Conservation (phyloP, 2,329 filamentous ascomycete genomes). For the Penicillium sp. region DNA sequence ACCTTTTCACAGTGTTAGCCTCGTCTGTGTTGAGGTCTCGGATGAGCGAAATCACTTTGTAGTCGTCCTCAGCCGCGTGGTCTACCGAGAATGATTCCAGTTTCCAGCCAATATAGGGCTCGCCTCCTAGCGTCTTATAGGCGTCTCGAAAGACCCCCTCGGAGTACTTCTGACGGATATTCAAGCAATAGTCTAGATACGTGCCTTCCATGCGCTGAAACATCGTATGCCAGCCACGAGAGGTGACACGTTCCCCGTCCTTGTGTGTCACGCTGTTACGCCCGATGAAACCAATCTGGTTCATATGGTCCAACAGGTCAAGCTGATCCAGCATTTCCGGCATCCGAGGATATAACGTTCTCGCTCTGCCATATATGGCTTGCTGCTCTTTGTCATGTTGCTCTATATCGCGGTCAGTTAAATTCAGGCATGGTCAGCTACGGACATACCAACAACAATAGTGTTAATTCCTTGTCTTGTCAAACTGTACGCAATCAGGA, state of each 20-base stretch:
- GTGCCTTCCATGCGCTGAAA: neutral
- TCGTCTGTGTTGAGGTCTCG: neutral
- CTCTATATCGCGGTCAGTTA: conserved; percentile 28
- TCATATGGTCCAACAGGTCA: conserved; percentile 59
- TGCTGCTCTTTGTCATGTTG: conserved; percentile 43
- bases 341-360: conserved; percentile 53
- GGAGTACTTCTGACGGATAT: conserved; percentile 61
- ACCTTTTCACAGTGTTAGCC: neutral
- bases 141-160: conserved; percentile 56
- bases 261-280: conserved; percentile 40
- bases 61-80: neutral
- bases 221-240: conserved; percentile 51
- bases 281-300: conserved; percentile 51
- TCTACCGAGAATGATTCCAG: neutral
- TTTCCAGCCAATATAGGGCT: conserved; percentile 4
- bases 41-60: neutral
- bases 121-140: neutral
- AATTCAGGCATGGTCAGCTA: neutral
- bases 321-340: conserved; percentile 55
- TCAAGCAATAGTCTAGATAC: conserved; percentile 18
- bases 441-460: conserved; percentile 42
- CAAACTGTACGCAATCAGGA: conserved; percentile 50
- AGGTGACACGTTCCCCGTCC: conserved; percentile 41
- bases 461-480: conserved; percentile 52
- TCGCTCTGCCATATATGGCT: conserved; percentile 54